Conservation (phyloP, 2,329 filamentous ascomycete genomes). For the Cladosporium sphaerospermum region DNA sequence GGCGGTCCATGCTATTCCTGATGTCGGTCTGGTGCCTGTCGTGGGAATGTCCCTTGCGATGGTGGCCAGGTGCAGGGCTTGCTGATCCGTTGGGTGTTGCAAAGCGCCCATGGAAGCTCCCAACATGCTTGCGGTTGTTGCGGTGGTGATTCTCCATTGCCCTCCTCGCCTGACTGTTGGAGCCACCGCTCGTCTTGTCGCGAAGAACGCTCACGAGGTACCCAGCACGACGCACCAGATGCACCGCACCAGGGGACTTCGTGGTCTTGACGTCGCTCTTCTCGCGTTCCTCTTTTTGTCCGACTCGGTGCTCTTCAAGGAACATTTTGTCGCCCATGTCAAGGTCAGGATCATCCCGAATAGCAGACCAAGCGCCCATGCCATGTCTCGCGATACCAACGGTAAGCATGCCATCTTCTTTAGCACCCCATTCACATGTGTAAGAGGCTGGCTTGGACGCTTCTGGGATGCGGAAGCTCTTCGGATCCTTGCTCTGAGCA, state of each 20-base stretch:
- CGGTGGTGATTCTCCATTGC: slow-evolving; percentile 89
- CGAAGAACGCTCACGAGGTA: slow-evolving; percentile 93
- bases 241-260: slow-evolving; percentile 93
- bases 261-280: slow-evolving; percentile 64
- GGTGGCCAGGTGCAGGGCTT: slow-evolving; percentile 57
- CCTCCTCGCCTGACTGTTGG: slow-evolving; percentile 68
- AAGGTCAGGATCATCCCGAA: slow-evolving; percentile 84
- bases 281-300: slow-evolving; percentile 88
- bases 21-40: slow-evolving; percentile 25
- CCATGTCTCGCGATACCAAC: slow-evolving; percentile 89
- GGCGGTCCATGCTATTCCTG: slow-evolving; percentile 34
- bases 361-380: slow-evolving; percentile 91
- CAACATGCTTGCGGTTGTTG: slow-evolving; percentile 76
- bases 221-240: slow-evolving; percentile 88
- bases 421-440: slow-evolving; percentile 82
- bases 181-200: slow-evolving; percentile 61
- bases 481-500: slow-evolving; percentile 58
- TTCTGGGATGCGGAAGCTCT: slow-evolving; percentile 78
- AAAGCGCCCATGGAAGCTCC: slow-evolving; percentile 47
- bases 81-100: slow-evolving; percentile 58
- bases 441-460: slow-evolving; percentile 90
- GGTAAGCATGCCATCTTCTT: slow-evolving; percentile 95
- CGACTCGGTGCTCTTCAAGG: slow-evolving; percentile 94
- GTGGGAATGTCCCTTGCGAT: slow-evolving; percentile 31
- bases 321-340: slow-evolving; percentile 88